Base-by-base conservation (phyloP, 148 eudicot genomes). In the Fagopyrum homotropicum region DNA sequence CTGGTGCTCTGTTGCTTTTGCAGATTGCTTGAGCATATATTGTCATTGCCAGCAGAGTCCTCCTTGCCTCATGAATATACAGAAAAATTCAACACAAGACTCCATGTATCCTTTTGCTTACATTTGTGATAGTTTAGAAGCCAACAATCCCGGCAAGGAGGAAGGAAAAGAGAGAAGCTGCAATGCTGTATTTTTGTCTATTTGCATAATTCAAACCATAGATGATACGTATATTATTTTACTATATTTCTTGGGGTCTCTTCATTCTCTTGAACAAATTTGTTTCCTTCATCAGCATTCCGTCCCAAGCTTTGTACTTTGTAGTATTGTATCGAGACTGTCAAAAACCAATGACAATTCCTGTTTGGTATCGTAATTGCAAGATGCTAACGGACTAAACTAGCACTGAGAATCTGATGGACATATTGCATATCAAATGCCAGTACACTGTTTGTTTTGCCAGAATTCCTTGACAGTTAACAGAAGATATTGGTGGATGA, bases 1-100 rank as follows among this genome's bases (percentile, higher is more conserved):
- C 44, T 61, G 68, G 68, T 61, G 30, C 17, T 50, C 44, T 81
- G 72, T 60, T 77, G 26, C 55, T 52, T 75, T 4, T 83, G 82
- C 88, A 95, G 98, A 80, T 79, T 92, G 73, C 57, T 92, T 72
- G 86, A 85, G 81, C 85, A 85, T 82, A 79, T 89, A 74, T 80
- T 95, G 72, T 78, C 87, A 66, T 83, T 95, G 87, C 97, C 92
- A 50, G 74, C 80, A 68, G 87, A 90, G 79, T 89, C 92, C 46
- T 77, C 82, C 76, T 84, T 92, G 83, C 93, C 97, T 74, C 73
- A 64, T 51, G 89, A 84, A 61, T 92, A 84, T 45, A 81, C 77
- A 47, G 79, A 72, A 73, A 86, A 88, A 64, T 95, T 87, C 70
- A 95, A 95, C 75, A 64, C 79, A 71, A 88, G 85, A 72, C 78